Conservation (phyloP, 257 asterid species). For the Paraleonurus japonicus region DNA sequence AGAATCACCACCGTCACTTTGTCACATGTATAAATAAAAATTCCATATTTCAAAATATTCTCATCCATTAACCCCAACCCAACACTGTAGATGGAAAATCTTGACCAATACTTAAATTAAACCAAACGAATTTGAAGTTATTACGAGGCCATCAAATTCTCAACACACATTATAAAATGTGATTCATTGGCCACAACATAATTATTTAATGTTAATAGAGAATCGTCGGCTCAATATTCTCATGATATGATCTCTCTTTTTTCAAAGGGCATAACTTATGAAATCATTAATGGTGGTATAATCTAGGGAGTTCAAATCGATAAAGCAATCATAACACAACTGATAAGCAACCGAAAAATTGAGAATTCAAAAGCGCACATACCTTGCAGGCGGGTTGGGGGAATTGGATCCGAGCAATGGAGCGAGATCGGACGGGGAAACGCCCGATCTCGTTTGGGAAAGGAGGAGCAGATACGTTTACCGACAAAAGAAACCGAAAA, state of each 20-base stretch:
- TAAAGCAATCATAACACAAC: constrained; percentile 11
- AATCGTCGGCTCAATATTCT: constrained; percentile 11
- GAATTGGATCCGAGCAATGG: constrained; percentile 38
- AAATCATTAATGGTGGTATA: not conserved
- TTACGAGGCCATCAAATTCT: not conserved
- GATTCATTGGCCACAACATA: not conserved
- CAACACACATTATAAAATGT: not conserved
- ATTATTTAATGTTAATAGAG: not conserved
- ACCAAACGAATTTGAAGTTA: not conserved
- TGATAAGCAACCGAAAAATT: constrained; percentile 3
- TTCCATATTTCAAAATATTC: not conserved
- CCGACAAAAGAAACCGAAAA: constrained; percentile 30
- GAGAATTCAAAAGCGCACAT: not conserved
- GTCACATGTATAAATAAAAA: not conserved
- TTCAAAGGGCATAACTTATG: not conserved
- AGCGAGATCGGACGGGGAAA: constrained; percentile 43
- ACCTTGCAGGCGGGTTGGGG: constrained; percentile 25
- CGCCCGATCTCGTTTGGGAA: constrained; percentile 43
- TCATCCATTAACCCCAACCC: not conserved
- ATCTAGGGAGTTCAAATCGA: not conserved
- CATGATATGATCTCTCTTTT: constrained; percentile 19
- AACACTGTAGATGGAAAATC: not conserved
- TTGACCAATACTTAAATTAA: not conserved
- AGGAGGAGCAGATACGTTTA: constrained; percentile 20
- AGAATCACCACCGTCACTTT: not conserved